phyloP scores from a whole-genome alignment of 805 yeast genomes.

The Cephaloascus albidus region DNA sequence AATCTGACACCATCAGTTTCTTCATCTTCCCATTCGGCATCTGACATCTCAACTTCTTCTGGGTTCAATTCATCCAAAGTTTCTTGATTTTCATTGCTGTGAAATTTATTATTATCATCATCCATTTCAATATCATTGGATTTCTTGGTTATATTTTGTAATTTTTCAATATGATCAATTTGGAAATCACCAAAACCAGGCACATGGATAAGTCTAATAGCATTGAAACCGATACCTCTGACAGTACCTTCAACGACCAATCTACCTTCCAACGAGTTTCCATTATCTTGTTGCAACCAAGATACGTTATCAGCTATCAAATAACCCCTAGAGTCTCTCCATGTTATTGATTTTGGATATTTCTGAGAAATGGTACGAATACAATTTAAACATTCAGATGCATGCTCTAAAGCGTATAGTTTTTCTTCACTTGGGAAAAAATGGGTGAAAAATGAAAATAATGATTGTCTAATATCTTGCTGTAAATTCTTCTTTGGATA shows the following conservation, averaged over 20 bases:
- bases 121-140: slow-evolving; percentile 11
- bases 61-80: slow-evolving; percentile 53
- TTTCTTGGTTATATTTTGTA: slow-evolving; percentile 12
- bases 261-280: slow-evolving; percentile 13
- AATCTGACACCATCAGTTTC: slow-evolving; percentile 37
- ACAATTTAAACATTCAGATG: slow-evolving; percentile 64
- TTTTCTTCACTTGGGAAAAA: slow-evolving; percentile 63
- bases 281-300: slow-evolving; percentile 22
- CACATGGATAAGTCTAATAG: slow-evolving; percentile 71
- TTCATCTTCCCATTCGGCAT: slow-evolving; percentile 12
- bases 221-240: slow-evolving; percentile 78
- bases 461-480: slow-evolving; percentile 41
- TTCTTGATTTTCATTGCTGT: slow-evolving; percentile 38
- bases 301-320: slow-evolving; percentile 60
- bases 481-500: slow-evolving; percentile 74
- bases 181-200: slow-evolving; percentile 90
- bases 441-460: slow-evolving; percentile 29
- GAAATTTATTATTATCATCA: slow-evolving; percentile 16
- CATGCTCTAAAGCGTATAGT: slow-evolving; percentile 58
- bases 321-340: slow-evolving; percentile 95
- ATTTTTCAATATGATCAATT: slow-evolving; percentile 53
- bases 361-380: slow-evolving; percentile 75
- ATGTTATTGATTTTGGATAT: slow-evolving; percentile 72
- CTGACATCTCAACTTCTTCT: slow-evolving; percentile 38
- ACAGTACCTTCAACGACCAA: slow-evolving; percentile 73